Base-by-base conservation (phyloP, 495 filamentous ascomycete genomes). In the Sphaerosporella brunnea region DNA sequence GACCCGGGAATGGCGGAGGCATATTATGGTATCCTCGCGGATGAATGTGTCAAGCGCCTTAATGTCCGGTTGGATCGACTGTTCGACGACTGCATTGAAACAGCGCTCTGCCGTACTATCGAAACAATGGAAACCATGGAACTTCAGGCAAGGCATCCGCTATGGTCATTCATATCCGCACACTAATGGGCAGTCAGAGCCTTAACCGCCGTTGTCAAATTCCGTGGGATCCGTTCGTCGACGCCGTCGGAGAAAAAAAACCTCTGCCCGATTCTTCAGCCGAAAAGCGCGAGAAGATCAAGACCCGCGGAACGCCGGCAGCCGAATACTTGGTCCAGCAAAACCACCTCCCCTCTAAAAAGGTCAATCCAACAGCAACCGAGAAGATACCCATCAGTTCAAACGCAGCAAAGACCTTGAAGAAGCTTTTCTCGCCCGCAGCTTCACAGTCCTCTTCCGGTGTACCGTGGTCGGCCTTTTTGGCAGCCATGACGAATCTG, bases 391-490 rank as follows among this genome's bases (percentile, higher is more conserved):
- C 13, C 4, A 18, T 43, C 11, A 9, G 40, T 11, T 28, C 48
- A 7, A 15, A 40, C 9, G 24, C 51, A 0, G 16, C 50, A 0
- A 53, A 53, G 36, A 53, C 40, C 0, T 52, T 53, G 19, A 36
- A 43, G 10, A 53, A 47, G 26, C 34, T 53, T 23, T 53, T 53
- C 24, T 48, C 40, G 2, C 1, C 28, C 7, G 5, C 24, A n/a
- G 47, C 50, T 21, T n/a, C n/a, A n/a, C n/a, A n/a, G n/a, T 13
- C 41, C 34, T 20, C 25, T 8, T 21, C 40, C 3, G 21, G 32
- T n/a, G 50, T 53, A 20, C 20, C 51, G 21, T 51, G 51, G 51
- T 16, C 41, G n/a, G 41, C 51, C 1, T 53, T 53, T 15, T n/a
- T 19, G 9, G 35, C 24, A 8, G 51, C 47, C 2, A 53, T 53